Evolutionary conservation across 2,329 filamentous ascomycete genomes (phyloP).

Genomic region (Gnomoniopsis sp.): DNA sequence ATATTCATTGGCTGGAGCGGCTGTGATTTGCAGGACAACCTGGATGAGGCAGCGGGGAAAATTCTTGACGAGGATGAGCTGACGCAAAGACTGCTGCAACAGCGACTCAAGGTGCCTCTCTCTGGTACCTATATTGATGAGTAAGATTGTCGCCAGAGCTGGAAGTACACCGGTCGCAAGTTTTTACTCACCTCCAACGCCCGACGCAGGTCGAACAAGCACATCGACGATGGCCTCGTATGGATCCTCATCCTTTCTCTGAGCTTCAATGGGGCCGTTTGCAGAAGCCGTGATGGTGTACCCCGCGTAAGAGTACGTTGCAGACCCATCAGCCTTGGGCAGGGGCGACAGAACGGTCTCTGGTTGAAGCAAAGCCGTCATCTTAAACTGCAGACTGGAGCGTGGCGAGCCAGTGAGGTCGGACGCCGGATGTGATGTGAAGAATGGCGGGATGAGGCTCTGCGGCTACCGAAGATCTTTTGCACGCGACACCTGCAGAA

Average conservation of each 20-base stretch:
- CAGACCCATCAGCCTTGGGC: slow-evolving; percentile 74
- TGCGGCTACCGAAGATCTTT: slow-evolving; percentile 9
- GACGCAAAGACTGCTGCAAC: slow-evolving; percentile 67
- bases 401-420: not conserved
- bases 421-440: not conserved
- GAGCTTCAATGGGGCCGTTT: slow-evolving; percentile 90
- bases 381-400: slow-evolving; percentile 24
- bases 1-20: slow-evolving; percentile 65
- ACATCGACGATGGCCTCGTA: slow-evolving; percentile 91
- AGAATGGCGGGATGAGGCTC: slow-evolving; percentile 1
- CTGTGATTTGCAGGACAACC: slow-evolving; percentile 73
- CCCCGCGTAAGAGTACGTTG: slow-evolving; percentile 69
- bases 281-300: slow-evolving; percentile 82
- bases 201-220: slow-evolving; percentile 79
- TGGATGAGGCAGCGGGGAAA: slow-evolving; percentile 78
- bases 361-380: slow-evolving; percentile 46
- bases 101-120: slow-evolving; percentile 81
- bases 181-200: slow-evolving; percentile 66
- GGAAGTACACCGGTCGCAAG: not conserved
- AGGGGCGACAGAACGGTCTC: slow-evolving; percentile 56
- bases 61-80: slow-evolving; percentile 70
- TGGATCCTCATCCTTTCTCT: slow-evolving; percentile 82
- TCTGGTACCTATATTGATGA: slow-evolving; percentile 53
- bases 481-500: not conserved
- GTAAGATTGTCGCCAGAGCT: slow-evolving; percentile 15